These are phyloP conservation scores for Myochromella boudieri DNA, from an alignment of 768 basidiomycete genomes.

Conservation along the genomic window DNA sequence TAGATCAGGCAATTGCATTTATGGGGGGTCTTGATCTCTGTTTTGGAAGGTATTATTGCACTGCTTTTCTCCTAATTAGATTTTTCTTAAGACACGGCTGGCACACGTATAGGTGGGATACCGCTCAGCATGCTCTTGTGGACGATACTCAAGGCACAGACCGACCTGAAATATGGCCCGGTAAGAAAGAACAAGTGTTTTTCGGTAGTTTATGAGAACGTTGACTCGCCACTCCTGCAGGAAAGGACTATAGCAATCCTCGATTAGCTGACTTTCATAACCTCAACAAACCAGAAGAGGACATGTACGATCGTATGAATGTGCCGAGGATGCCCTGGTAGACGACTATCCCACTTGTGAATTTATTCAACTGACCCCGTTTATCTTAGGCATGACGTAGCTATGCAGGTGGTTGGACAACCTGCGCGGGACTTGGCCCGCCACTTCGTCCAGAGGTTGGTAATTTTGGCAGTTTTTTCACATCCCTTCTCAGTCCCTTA, in stretches of 20 bases:
- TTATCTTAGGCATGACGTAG: conserved; percentile 86
- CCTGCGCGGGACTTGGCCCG: conserved; percentile 92
- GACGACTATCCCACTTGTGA: background rate
- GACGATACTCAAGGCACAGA: conserved; percentile 77
- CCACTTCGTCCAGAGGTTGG: conserved; percentile 90
- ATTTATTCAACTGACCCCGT: background rate
- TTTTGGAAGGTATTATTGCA: conserved; percentile 80
- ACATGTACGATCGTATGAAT: conserved; percentile 91
- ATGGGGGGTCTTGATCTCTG: conserved; percentile 97
- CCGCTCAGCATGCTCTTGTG: conserved; percentile 85
- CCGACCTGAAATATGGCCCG: conserved; percentile 82
- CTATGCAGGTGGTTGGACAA: conserved; percentile 93
- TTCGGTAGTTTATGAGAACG: background rate
- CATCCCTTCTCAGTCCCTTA: conserved; percentile 8
- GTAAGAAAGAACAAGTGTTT: conserved; percentile 36
- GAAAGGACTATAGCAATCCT: conserved; percentile 95
- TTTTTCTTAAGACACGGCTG: background rate
- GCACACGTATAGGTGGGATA: conserved; percentile 75
- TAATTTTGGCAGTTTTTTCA: conserved; percentile 15
- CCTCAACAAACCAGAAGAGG: conserved; percentile 87
- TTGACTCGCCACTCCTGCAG: conserved; percentile 33
- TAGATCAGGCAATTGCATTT: conserved; percentile 96
- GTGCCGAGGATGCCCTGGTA: conserved; percentile 97
- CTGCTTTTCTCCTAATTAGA: conserved; percentile 2
- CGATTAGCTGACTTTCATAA: conserved; percentile 83